Evolutionary conservation across 2,329 filamentous ascomycete genomes (phyloP), one percentile per base, ranked within the genome.

Genomic region (Aspergillus glaucus): DNA sequence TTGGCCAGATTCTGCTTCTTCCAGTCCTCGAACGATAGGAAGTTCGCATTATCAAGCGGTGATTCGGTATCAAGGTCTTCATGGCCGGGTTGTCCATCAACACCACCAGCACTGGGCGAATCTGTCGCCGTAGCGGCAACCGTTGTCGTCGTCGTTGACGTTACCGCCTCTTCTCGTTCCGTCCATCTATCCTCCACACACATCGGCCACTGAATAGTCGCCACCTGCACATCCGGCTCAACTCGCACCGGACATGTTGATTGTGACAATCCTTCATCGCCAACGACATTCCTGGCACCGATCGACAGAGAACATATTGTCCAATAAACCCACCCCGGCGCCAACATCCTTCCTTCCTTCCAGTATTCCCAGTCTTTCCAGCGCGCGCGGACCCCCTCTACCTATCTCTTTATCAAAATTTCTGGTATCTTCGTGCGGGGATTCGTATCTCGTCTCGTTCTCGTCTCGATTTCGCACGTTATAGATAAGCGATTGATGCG

Each of bases 11-110:
- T 95, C 75, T 91, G 87, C 62, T 86, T 88, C 72, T 95, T 97
- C 93, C 93, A 98, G 61, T 97, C 92, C 65, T 97, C 93, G 60
- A 98, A 98, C 0, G 93, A 96, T 60, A 97, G 82, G 66, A 97
- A 97, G 6, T 90, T 85, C 42, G 85, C 80, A 57, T 88, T 87
- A 61, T 88, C 85, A 9, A 86, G 74, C 1, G 80, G 77, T 2
- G 82, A 84, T 43, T 87, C 86, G 5, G 76, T 75, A 49, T 87
- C 84, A 14, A 75, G 64, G 47, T 82, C 78, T 14, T 70, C 59
- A 10, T 72, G 55, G 22, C 22, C 43, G 46, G 30, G 15, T 30
- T 37, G 44, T 34, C 10, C 19, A 26, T 22, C 30, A 14, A 41
- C 34, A 26, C 49, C 48, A 41, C 44, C 42, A 14, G 50, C 10